Conservation (phyloP, 2,329 filamentous ascomycete genomes). For the Hymenoscyphus repandus region DNA sequence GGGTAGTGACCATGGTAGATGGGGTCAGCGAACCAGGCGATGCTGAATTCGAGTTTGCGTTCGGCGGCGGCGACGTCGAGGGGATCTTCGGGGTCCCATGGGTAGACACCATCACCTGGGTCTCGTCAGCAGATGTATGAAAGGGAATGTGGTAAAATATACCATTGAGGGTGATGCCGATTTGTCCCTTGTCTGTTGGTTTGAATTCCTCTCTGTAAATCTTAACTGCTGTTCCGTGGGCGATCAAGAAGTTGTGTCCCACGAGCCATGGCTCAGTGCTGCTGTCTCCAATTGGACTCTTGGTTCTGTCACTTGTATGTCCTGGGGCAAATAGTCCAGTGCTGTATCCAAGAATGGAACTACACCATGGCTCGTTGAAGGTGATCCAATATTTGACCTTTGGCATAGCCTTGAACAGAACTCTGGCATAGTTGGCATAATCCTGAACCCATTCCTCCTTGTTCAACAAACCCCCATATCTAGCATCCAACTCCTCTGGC, state of each 20-base stretch:
- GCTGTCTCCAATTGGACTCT: slow-evolving; percentile 67
- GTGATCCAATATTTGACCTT: slow-evolving; percentile 87
- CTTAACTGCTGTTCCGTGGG: slow-evolving; percentile 76
- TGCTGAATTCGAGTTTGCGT: slow-evolving; percentile 81
- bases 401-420: slow-evolving; percentile 68
- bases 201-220: slow-evolving; percentile 81
- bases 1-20: slow-evolving; percentile 83
- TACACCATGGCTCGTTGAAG: slow-evolving; percentile 88
- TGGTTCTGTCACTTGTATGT: slow-evolving; percentile 69
- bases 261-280: slow-evolving; percentile 76
- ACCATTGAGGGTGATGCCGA: slow-evolving; percentile 85
- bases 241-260: slow-evolving; percentile 74
- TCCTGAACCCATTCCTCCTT: slow-evolving; percentile 78
- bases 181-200: slow-evolving; percentile 63
- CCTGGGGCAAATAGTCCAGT: slow-evolving; percentile 76
- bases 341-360: slow-evolving; percentile 73
- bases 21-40: slow-evolving; percentile 84
- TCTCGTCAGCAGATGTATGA: neutral
- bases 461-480: slow-evolving; percentile 77
- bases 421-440: slow-evolving; percentile 71
- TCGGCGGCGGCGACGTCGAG: slow-evolving; percentile 69
- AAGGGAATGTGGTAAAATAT: slow-evolving; percentile 23
- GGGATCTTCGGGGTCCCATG: slow-evolving; percentile 74
- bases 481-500: slow-evolving; percentile 69
- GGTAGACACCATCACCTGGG: slow-evolving; percentile 71